A percentile compares a stretch with the other conserved stretches of the same genome.
phyloP scores from a whole-genome alignment of 352 stramenopile genomes.

The Phytophthora sojae region DNA sequence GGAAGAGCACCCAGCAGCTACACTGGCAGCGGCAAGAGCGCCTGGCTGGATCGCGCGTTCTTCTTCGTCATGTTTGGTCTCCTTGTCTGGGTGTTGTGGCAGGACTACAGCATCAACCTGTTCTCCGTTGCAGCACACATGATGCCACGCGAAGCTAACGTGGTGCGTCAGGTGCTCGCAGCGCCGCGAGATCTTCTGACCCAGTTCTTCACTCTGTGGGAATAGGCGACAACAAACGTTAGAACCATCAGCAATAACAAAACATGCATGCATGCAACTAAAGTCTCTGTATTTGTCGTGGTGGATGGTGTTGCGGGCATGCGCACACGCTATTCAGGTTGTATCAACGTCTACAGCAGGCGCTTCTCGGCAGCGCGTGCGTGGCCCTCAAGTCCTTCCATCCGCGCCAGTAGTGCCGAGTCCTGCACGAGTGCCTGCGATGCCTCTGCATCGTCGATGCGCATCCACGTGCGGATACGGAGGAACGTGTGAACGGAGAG shows the following conservation, averaged over 20 bases:
- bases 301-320: conserved; percentile 17
- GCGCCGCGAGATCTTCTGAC: conserved; percentile 15
- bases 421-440: conserved; percentile 93
- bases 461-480: conserved; percentile 98
- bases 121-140: conserved; percentile 43
- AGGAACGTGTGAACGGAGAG: conserved; percentile 99
- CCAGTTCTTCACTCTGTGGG: conserved; percentile 18
- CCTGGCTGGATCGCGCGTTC: conserved; percentile 56
- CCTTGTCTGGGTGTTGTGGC: conserved; percentile 53
- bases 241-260: conserved; percentile 9
- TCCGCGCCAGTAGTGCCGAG: conserved; percentile 93
- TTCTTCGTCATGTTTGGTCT: conserved; percentile 45
- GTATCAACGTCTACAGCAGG: conserved; percentile 55
- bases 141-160: conserved; percentile 61
- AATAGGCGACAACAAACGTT: conserved; percentile 15
- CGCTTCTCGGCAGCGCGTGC: conserved; percentile 81
- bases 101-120: conserved; percentile 68
- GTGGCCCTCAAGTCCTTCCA: conserved; percentile 88
- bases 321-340: conserved; percentile 11
- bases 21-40: conserved; percentile 38
- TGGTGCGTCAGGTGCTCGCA: conserved; percentile 40
- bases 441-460: conserved; percentile 92
- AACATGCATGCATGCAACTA: conserved; percentile 15
- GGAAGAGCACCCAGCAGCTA: neutral
- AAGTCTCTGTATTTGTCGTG: conserved; percentile 41